phyloP scores from a whole-genome alignment of 2,329 filamentous ascomycete species.

The Pseudocercospora eumusae region DNA sequence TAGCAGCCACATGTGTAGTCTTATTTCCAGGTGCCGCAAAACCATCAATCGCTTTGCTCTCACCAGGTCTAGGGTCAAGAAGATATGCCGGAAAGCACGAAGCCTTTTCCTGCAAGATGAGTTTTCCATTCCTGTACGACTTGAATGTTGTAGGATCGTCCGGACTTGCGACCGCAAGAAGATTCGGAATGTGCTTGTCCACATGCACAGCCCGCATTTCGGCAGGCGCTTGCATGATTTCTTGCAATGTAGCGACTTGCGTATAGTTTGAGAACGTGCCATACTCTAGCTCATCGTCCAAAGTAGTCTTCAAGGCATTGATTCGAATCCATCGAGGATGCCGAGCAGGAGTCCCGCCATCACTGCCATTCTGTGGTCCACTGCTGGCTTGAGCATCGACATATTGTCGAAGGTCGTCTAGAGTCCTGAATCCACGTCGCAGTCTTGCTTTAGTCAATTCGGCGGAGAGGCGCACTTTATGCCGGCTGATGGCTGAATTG shows the following conservation, averaged over 20 bases:
- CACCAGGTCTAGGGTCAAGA: constrained; percentile 65
- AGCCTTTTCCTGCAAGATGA: constrained; percentile 95
- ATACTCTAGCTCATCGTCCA: constrained; percentile 69
- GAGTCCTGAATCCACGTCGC: constrained; percentile 65
- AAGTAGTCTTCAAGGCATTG: constrained; percentile 72
- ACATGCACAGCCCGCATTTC: constrained; percentile 61
- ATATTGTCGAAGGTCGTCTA: constrained; percentile 65
- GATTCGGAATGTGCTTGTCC: constrained; percentile 79
- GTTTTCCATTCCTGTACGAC: constrained; percentile 72
- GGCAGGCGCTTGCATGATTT: constrained; percentile 43
- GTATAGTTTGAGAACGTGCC: constrained; percentile 67
- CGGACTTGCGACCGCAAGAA: constrained; percentile 72
- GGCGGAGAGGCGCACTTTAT: constrained; percentile 76
- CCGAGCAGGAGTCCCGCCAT: constrained; percentile 41
- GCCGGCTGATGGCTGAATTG: constrained; percentile 70
- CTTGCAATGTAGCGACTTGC: constrained; percentile 59
- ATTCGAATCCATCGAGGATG: constrained; percentile 92
- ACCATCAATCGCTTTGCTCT: constrained; percentile 67
- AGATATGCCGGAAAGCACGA: constrained; percentile 95
- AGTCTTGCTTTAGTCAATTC: constrained; percentile 82
- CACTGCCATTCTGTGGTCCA: constrained; percentile 27
- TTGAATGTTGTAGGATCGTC: constrained; percentile 70
- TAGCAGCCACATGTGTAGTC: constrained; percentile 64
- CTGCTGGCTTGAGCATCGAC: constrained; percentile 51
- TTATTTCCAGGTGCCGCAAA: constrained; percentile 97